Conservation (phyloP, 352 stramenopile species). For the Aphanomyces astaci region DNA sequence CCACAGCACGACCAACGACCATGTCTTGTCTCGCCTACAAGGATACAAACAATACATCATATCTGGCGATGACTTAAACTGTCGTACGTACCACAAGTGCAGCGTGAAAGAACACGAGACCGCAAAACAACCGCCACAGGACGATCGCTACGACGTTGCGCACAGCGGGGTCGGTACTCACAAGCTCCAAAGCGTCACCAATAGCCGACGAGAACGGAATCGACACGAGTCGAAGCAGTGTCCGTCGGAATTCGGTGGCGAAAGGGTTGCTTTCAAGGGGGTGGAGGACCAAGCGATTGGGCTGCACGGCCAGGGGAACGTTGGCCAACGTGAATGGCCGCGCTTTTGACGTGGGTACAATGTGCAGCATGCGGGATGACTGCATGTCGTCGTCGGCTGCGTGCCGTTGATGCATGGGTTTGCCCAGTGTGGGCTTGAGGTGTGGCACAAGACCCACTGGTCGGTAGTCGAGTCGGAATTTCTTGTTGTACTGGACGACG, state of each 20-base stretch:
- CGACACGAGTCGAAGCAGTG: neutral
- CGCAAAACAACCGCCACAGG: slow-evolving; percentile 4
- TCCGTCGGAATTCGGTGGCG: neutral
- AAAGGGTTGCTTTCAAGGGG: neutral
- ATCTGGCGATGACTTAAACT: neutral
- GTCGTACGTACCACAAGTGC: slow-evolving; percentile 2
- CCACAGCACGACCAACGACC: slow-evolving; percentile 1
- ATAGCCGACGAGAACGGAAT: slow-evolving; percentile 17
- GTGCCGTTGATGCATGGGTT: slow-evolving; percentile 3
- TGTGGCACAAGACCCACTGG: neutral
- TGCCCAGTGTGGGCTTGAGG: neutral
- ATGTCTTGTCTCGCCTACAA: slow-evolving; percentile 4
- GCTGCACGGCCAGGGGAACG: neutral
- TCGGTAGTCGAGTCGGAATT: neutral
- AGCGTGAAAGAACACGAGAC: slow-evolving; percentile 16
- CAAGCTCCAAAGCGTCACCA: neutral
- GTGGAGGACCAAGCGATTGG: neutral
- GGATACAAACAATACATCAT: neutral
- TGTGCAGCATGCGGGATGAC: neutral
- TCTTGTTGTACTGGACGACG: neutral
- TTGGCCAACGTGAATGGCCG: neutral
- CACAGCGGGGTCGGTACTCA: neutral
- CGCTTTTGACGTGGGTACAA: neutral
- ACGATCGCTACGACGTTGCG: slow-evolving; percentile 8
- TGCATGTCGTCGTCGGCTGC: slow-evolving; percentile 4